Evolutionary conservation across 2,329 filamentous ascomycete genomes (phyloP).

Genomic region (Domatiomyces globalis): DNA sequence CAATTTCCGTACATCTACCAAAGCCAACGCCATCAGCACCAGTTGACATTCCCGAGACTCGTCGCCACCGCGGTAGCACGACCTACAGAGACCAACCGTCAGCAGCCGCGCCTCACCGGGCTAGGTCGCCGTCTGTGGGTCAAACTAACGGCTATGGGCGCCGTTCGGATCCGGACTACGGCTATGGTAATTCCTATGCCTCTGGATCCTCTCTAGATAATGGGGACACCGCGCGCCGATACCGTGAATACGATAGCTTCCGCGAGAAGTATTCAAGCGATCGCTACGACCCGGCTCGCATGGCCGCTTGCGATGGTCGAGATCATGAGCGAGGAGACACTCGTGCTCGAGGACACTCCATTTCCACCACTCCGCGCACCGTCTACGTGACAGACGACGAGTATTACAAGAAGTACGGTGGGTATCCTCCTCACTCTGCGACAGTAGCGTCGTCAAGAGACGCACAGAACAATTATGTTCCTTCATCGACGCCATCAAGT

Average conservation of each 20-base stretch:
- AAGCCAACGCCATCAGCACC: slow-evolving; percentile 5
- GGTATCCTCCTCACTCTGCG: background rate
- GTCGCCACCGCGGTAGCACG: slow-evolving; percentile 8
- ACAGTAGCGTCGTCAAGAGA: background rate
- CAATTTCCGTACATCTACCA: slow-evolving; percentile 15
- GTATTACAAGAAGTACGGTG: slow-evolving; percentile 7
- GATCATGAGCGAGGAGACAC: slow-evolving; percentile 10
- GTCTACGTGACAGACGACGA: slow-evolving; percentile 9
- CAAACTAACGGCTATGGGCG: background rate
- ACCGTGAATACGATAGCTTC: slow-evolving; percentile 11
- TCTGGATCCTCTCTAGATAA: background rate
- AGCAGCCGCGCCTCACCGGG: slow-evolving; percentile 3
- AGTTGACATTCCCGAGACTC: slow-evolving; percentile 9
- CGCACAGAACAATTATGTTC: slow-evolving; percentile 3
- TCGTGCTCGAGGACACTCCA: slow-evolving; percentile 9
- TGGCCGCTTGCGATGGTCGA: slow-evolving; percentile 13
- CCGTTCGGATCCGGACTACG: background rate
- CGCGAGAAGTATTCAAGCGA: slow-evolving; percentile 12
- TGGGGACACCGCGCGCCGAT: slow-evolving; percentile 5
- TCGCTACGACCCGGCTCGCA: slow-evolving; percentile 14
- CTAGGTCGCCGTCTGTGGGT: slow-evolving; percentile 10
- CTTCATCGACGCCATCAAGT: slow-evolving; percentile 6
- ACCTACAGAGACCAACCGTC: slow-evolving; percentile 11
- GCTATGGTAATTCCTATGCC: background rate
- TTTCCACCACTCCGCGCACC: slow-evolving; percentile 1